phyloP scores from a whole-genome alignment of 78 protist species.

The Blattamonas nauphoetae region DNA sequence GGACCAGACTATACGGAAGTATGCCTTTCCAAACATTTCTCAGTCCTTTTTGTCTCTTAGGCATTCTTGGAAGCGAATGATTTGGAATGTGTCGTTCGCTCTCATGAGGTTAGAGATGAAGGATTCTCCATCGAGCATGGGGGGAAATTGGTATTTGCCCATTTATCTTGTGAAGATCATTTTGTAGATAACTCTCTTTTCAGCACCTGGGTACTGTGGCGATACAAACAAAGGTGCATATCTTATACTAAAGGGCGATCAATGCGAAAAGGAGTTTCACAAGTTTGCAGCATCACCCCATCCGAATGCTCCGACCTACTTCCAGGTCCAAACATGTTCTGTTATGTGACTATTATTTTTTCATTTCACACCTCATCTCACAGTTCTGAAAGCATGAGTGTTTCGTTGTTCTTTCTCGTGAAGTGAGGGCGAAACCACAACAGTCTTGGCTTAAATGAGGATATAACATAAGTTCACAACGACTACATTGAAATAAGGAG shows the following conservation, averaged over 20 bases:
- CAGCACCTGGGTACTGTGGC: not conserved
- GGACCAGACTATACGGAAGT: not conserved
- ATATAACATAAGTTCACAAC: no score
- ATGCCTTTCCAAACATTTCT: not conserved
- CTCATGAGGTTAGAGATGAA: not conserved
- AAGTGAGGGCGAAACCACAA: no score
- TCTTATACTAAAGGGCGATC: not conserved
- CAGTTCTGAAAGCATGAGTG: no score
- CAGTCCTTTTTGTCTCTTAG: not conserved
- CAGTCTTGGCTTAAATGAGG: no score
- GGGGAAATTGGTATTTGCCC: not conserved
- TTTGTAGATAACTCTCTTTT: not conserved
- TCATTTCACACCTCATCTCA: no score
- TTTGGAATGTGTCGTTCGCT: not conserved
- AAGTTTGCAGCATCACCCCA: not conserved
- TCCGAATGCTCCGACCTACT: not conserved
- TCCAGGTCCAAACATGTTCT: no score
- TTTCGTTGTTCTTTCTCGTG: no score
- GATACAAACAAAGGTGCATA: not conserved
- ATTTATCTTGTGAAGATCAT: not conserved
- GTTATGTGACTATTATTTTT: no score
- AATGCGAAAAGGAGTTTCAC: not conserved
- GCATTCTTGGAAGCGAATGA: slow-evolving; percentile 2
- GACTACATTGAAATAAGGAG: no score
- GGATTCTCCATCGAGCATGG: slow-evolving; percentile 15